Evolutionary conservation across 768 basidiomycete species (phyloP), one percentile per base, ranked within the genome.

Genomic region (Lactarius evosmus): DNA sequence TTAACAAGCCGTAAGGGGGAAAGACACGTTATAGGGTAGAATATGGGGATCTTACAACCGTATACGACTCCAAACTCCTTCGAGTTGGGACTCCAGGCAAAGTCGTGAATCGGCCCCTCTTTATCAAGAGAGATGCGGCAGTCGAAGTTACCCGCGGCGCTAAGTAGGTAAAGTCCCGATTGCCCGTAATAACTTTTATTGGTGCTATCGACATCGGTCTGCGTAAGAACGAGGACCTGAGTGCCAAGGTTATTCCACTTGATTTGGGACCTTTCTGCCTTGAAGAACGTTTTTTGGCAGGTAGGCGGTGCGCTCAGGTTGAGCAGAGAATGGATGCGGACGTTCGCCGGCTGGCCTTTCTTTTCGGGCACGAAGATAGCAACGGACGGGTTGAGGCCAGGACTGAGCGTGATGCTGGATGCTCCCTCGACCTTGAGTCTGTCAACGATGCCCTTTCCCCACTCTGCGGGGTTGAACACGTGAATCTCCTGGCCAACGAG

Each of bases 131-230:
- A 78, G 30, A 98, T 90, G 32, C 93, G 82, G 72, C 92, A 93
- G 73, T 98, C 95, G 70, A 95, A 98, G 69, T 93, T 91, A 17
- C 96, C 95, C 9, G 93, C 89, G 19, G 94, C 86, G 67, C 88
- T 94, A 66, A 98, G 84, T 16, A 98, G 82, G 76, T 96, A 98
- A 71, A 99, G 78, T 58, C 93, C 92, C 2, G 95, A 97, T 79
- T 98, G 96, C 59, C 97, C 97, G 69, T 98, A 99, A 75, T 99
- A 99, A 71, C 89, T 95, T 83, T 92, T 97, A 75, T 96, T 96
- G 52, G 92, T 89, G 73, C 92, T 93, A 72, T 99, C 96, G 58
- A 98, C 95, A 70, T 99, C 97, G 4, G 95, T 96, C 72, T 95
- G 93, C 0, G 96, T 95, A 40, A 98, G 76, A 64, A 98, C 82